A percentile compares a stretch with the other conserved stretches of the same genome.
These are phyloP conservation scores for Ophiocordyceps camponoti-leonardi DNA, from an alignment of 2,329 filamentous ascomycete genomes.

Conservation along the genomic window DNA sequence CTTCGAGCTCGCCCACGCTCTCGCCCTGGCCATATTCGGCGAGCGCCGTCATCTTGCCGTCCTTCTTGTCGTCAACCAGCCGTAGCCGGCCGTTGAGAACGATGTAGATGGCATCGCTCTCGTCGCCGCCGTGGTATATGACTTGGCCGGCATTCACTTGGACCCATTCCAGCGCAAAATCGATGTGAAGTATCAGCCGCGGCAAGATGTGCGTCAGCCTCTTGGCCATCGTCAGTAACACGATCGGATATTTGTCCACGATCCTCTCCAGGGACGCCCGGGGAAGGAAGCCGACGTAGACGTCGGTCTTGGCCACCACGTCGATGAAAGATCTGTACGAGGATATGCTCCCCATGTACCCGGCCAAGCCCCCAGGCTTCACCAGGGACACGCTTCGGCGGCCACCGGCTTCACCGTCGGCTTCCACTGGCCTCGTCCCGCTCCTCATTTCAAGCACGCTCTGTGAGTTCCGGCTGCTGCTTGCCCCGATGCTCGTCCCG, in stretches of 20 bases:
- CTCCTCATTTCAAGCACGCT: slow-evolving; percentile 15
- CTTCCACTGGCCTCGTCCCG: slow-evolving; percentile 2
- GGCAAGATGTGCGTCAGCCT: slow-evolving; percentile 78
- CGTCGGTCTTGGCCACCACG: slow-evolving; percentile 92
- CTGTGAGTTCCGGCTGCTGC: slow-evolving; percentile 19
- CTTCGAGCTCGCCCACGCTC: slow-evolving; percentile 91
- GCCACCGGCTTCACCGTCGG: slow-evolving; percentile 22
- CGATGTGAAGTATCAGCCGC: slow-evolving; percentile 82
- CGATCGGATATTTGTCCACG: slow-evolving; percentile 80
- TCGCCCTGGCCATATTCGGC: slow-evolving; percentile 95
- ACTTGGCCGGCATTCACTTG: slow-evolving; percentile 92
- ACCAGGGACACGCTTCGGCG: slow-evolving; percentile 71
- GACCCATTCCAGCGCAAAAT: slow-evolving; percentile 96
- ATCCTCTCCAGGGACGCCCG: slow-evolving; percentile 75
- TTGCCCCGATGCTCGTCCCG: slow-evolving; percentile 73
- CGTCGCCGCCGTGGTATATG: slow-evolving; percentile 82
- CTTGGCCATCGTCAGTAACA: slow-evolving; percentile 91
- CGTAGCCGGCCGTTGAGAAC: slow-evolving; percentile 86
- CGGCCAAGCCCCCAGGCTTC: slow-evolving; percentile 85
- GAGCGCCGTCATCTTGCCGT: slow-evolving; percentile 68
- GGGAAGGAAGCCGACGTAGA: slow-evolving; percentile 91
- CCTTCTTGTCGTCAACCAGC: slow-evolving; percentile 64
- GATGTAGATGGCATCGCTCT: slow-evolving; percentile 96
- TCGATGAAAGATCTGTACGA: slow-evolving; percentile 94
- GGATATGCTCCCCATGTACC: slow-evolving; percentile 86